phyloP scores from a whole-genome alignment of 345 rosid species.

The Barbarea vulgaris region DNA sequence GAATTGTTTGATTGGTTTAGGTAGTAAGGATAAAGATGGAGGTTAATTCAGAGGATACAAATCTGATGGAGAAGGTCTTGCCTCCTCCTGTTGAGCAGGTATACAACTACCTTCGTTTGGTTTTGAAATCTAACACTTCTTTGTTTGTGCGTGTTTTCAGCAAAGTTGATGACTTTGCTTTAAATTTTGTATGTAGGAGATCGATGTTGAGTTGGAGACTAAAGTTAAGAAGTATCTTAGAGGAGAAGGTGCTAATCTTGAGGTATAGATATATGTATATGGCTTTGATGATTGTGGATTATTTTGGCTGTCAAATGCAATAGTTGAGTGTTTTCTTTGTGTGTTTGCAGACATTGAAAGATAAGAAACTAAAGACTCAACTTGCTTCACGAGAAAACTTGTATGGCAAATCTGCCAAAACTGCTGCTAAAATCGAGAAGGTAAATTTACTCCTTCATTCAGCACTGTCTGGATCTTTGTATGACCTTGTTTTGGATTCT shows the following conservation, averaged over 20 bases:
- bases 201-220: constrained; percentile 54
- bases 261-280: constrained; percentile 30
- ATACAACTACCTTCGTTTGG: neutral
- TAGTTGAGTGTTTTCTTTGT: constrained; percentile 13
- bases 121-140: neutral
- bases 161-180: constrained; percentile 18
- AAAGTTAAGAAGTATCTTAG: constrained; percentile 67
- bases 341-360: constrained; percentile 47
- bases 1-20: constrained; percentile 6
- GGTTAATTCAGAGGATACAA: constrained; percentile 39
- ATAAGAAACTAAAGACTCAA: constrained; percentile 75
- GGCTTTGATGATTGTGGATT: neutral
- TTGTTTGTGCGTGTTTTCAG: constrained; percentile 21
- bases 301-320: constrained; percentile 25
- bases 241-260: constrained; percentile 74
- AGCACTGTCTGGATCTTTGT: constrained; percentile 14
- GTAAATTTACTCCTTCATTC: constrained; percentile 39
- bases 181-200: constrained; percentile 48
- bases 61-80: constrained; percentile 31
- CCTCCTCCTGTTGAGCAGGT: constrained; percentile 59
- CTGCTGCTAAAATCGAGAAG: constrained; percentile 89
- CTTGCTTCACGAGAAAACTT: constrained; percentile 67
- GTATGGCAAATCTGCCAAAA: constrained; percentile 66
- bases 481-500: neutral
- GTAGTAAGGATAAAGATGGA: constrained; percentile 41